Conservation (phyloP, 2,329 filamentous ascomycete genomes). For the Penicillium expansum region DNA sequence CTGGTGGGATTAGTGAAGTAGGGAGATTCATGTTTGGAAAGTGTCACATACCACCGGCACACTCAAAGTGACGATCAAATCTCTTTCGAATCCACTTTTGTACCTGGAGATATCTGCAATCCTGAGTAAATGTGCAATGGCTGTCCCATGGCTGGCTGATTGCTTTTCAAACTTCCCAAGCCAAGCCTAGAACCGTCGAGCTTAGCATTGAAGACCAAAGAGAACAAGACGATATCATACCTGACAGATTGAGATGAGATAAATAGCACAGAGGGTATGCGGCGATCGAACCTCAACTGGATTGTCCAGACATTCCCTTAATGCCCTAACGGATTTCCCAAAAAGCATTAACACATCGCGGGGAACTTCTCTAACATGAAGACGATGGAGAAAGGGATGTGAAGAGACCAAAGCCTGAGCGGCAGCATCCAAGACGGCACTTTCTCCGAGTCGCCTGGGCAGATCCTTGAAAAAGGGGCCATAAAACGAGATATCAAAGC, state of each 20-base stretch:
- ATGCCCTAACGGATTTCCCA: not conserved
- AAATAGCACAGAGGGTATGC: not conserved
- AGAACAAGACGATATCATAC: not conserved
- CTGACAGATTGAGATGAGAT: not conserved
- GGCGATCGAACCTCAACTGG: not conserved
- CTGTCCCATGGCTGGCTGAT: not conserved
- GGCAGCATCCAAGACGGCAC: not conserved
- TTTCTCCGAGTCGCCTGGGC: not conserved
- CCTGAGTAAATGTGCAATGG: not conserved
- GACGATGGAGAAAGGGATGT: not conserved
- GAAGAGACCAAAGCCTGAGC: not conserved
- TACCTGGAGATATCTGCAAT: not conserved
- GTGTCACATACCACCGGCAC: not conserved
- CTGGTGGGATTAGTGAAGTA: not conserved
- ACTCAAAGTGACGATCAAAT: not conserved
- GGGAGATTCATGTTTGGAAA: not conserved
- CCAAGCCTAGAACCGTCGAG: not conserved
- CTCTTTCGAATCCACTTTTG: not conserved
- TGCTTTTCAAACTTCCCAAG: not conserved
- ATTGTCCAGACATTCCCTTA: not conserved
- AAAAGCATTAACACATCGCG: not conserved
- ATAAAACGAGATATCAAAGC: not conserved
- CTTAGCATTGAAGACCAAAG: not conserved
- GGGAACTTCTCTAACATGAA: not conserved
- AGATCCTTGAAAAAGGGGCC: not conserved